A percentile compares a stretch with the other conserved stretches of the same genome.
These are phyloP conservation scores for Melanogaster broomeanus DNA, from an alignment of 768 basidiomycete genomes.

Conservation along the genomic window DNA sequence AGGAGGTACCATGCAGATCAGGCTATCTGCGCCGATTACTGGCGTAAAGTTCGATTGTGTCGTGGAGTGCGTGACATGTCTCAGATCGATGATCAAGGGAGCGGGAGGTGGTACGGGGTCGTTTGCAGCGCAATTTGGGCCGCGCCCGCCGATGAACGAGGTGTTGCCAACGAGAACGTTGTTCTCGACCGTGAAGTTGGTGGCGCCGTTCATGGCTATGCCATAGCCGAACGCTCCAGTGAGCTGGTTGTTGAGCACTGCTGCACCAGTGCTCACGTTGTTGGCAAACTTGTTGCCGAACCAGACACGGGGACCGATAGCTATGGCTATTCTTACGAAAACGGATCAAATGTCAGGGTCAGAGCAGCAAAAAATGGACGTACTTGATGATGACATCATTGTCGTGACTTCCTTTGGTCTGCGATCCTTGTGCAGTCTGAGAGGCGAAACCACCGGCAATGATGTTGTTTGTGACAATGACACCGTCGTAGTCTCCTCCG, in stretches of 20 bases:
- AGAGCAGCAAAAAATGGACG: constrained; percentile 20
- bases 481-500: constrained; percentile 63
- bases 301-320: constrained; percentile 77
- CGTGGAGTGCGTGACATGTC: constrained; percentile 39
- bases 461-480: constrained; percentile 64
- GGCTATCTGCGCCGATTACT: constrained; percentile 52
- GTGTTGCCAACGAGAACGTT: constrained; percentile 69
- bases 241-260: constrained; percentile 56
- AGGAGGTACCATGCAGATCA: constrained; percentile 72
- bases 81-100: constrained; percentile 59
- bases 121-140: constrained; percentile 59
- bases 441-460: constrained; percentile 73
- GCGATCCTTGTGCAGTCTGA: constrained; percentile 36
- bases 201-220: constrained; percentile 63
- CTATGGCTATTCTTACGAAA: constrained; percentile 67
- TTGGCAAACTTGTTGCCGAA: constrained; percentile 59
- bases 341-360: constrained; percentile 8
- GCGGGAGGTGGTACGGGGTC: constrained; percentile 54
- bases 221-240: constrained; percentile 75
- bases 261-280: constrained; percentile 55
- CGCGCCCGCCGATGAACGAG: constrained; percentile 70
- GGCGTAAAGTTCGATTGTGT: constrained; percentile 55
- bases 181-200: constrained; percentile 64
- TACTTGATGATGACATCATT: constrained; percentile 73
- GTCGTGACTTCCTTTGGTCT: constrained; percentile 54